phyloP scores from a whole-genome alignment of 139 green algal species.

The Chlorella sp. region DNA sequence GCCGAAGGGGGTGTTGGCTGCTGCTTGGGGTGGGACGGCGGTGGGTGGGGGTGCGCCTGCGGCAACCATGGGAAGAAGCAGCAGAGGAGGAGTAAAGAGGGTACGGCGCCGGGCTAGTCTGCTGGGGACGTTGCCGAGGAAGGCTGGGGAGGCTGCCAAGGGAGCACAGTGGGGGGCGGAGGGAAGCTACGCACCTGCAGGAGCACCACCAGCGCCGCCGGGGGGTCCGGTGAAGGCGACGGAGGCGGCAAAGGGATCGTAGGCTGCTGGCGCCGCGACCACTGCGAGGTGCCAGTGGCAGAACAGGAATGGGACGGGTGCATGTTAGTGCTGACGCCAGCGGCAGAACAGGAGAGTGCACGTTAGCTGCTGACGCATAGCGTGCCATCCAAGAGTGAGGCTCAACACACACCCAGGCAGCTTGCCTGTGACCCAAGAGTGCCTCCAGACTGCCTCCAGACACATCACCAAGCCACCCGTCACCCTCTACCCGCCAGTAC shows the following conservation, averaged over 20 bases:
- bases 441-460: background rate
- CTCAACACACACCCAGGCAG: background rate
- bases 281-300: background rate
- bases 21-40: no score
- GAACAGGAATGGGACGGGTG: background rate
- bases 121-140: background rate
- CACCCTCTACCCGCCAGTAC: background rate
- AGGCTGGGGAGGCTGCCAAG: slow-evolving; percentile 10
- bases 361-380: background rate
- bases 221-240: background rate
- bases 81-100: background rate
- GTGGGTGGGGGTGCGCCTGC: no score
- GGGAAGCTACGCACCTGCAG: background rate
- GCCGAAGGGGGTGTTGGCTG: no score
- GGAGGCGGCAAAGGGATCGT: slow-evolving; percentile 17
- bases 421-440: background rate
- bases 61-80: no score
- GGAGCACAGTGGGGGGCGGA: background rate
- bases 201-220: background rate
- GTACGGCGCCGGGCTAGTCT: background rate
- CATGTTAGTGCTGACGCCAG: background rate
- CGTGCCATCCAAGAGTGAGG: background rate
- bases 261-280: background rate
- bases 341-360: no score
- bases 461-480: background rate